Evolutionary conservation across 169 alveolate species (phyloP).

Genomic region (Cryptosporidium ubiquitum): DNA sequence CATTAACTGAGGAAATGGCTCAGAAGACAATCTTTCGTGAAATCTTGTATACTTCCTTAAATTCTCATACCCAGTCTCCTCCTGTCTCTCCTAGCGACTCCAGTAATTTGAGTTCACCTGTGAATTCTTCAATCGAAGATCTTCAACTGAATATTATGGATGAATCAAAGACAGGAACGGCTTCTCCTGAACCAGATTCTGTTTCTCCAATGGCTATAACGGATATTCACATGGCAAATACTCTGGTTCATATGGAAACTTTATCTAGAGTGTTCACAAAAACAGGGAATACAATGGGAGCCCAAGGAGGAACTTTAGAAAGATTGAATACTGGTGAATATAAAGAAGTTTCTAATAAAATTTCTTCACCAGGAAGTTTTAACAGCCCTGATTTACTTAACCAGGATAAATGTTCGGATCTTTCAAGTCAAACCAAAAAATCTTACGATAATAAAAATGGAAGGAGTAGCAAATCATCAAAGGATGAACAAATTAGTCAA

Average conservation of each 20-base stretch:
- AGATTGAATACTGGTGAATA: background rate
- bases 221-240: slow-evolving; percentile 63
- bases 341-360: background rate
- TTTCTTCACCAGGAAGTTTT: background rate
- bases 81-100: slow-evolving; percentile 19
- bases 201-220: slow-evolving; percentile 39
- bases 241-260: slow-evolving; percentile 72
- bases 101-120: background rate
- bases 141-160: background rate
- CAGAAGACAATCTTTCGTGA: slow-evolving; percentile 78
- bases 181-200: slow-evolving; percentile 25
- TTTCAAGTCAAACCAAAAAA: background rate
- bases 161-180: background rate
- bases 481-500: slow-evolving; percentile 36
- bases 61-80: slow-evolving; percentile 34
- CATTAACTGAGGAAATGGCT: slow-evolving; percentile 70
- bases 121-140: slow-evolving; percentile 14
- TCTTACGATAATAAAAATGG: slow-evolving; percentile 10
- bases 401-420: slow-evolving; percentile 13
- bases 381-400: slow-evolving; percentile 24
- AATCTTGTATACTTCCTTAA: slow-evolving; percentile 53
- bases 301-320: background rate
- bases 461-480: slow-evolving; percentile 18
- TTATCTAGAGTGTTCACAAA: slow-evolving; percentile 53
- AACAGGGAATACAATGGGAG: background rate